phyloP scores from a whole-genome alignment of 805 yeast genomes.

The Hemisphaericaspora nanyangensis region DNA sequence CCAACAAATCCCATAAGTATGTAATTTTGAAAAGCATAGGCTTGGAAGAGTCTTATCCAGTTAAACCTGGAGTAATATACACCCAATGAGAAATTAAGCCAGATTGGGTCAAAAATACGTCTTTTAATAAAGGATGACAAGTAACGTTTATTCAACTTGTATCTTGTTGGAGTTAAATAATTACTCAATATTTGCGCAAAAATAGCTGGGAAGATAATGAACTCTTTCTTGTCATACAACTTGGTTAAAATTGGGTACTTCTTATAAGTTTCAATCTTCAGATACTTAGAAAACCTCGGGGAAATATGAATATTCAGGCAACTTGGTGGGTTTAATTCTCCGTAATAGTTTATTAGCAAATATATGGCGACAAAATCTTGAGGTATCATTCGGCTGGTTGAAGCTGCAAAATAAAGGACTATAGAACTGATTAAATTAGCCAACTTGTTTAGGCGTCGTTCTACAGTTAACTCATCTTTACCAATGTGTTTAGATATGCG shows the following conservation, averaged over 20 bases:
- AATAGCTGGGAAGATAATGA: constrained; percentile 29
- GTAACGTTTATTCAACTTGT: constrained; percentile 32
- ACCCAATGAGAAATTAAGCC: constrained; percentile 36
- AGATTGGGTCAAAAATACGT: constrained; percentile 35
- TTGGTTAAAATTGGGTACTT: constrained; percentile 13
- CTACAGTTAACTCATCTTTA: not conserved
- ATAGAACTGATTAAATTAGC: constrained; percentile 22
- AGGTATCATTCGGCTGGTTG: constrained; percentile 24
- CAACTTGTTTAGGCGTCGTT: constrained; percentile 4
- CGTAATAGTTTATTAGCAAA: constrained; percentile 26
- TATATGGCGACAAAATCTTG: constrained; percentile 36
- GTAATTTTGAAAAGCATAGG: constrained; percentile 25
- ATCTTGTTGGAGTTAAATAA: constrained; percentile 37
- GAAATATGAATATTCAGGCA: constrained; percentile 25
- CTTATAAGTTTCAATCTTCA: constrained; percentile 22
- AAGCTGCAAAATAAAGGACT: constrained; percentile 24
- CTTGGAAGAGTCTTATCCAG: constrained; percentile 24
- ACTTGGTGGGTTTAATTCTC: constrained; percentile 31
- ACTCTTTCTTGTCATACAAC: constrained; percentile 29
- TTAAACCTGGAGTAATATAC: constrained; percentile 19
- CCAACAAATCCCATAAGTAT: constrained; percentile 17
- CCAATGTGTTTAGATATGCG: constrained; percentile 5
- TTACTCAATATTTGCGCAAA: constrained; percentile 39
- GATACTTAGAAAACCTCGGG: constrained; percentile 21
- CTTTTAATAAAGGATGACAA: constrained; percentile 28